Base-by-base conservation (phyloP, 768 basidiomycete genomes). In the Suillus paluster region DNA sequence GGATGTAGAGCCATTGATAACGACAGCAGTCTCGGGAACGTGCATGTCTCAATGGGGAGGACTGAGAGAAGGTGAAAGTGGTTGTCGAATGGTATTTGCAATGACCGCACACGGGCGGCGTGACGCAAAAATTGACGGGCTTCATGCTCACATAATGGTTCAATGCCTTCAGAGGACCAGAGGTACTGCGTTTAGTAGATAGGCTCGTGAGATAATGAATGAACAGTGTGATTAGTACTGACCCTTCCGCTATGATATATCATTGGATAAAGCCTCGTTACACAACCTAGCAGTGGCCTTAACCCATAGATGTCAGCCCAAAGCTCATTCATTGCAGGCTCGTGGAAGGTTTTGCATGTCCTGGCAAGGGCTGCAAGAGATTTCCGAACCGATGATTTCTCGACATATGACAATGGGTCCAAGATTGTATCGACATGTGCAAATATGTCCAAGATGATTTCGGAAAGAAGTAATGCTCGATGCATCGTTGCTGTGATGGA, bases 51-150 rank as follows among this genome's bases (percentile, higher is more conserved):
- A 2, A 27, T 1, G 6, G 30, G 49, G 11, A n/a, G 6, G 19
- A n/a, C 3, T 12, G 49, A n/a, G 49, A 50, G 6, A n/a, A 50
- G 19, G 0, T 33, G 5, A 0, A 17, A 25, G 25, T 5, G 17
- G 17, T 15, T 1, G 1, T 50, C 6, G 5, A 10, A 30, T 5
- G 0, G 0, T 27, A 50, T n/a, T 2, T 5, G 2, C 10, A n/a
- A n/a, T 4, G 5, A n/a, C 19, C 49, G 30, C 11, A 50, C 5
- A 7, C 49, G 27, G 30, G 49, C 3, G 3, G 49, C 19, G 19
- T 50, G 49, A n/a, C 49, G 49, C 11, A 50, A 2, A n/a, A 50
- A 50, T 50, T 50, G 49, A 33, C 3, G 49, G 19, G 1, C 5
- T 9, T 50, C 49, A 1, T 50, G 19, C 1, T 5, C 49, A 33